These are phyloP conservation scores for Erigeron philadelphicus DNA, from an alignment of 140 eudicot genomes.

Conservation along the genomic window DNA sequence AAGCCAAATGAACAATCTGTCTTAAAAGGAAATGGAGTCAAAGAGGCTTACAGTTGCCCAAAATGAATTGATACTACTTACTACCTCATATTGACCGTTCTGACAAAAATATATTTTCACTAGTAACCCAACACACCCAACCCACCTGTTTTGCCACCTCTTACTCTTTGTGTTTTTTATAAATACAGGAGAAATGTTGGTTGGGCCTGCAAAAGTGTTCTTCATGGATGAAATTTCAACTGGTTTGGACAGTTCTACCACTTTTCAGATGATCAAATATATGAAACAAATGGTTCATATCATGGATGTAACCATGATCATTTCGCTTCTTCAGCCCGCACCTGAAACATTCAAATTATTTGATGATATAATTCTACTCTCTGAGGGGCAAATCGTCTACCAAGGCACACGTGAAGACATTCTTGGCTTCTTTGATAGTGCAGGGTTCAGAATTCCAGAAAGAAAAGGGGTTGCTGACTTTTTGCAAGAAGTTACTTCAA, in stretches of 20 bases:
- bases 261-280: constrained; percentile 58
- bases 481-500: constrained; percentile 74
- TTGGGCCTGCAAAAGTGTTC: constrained; percentile 73
- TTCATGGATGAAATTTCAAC: constrained; percentile 87
- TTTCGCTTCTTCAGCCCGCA: constrained; percentile 82
- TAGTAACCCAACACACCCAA: background rate
- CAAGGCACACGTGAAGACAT: constrained; percentile 66
- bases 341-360: constrained; percentile 76
- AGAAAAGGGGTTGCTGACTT: constrained; percentile 81
- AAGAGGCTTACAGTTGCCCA: background rate
- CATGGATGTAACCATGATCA: constrained; percentile 72
- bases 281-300: constrained; percentile 74
- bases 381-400: constrained; percentile 63
- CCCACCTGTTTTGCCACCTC: background rate
- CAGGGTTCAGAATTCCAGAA: constrained; percentile 74
- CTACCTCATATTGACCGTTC: background rate
- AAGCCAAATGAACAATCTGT: background rate
- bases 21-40: background rate
- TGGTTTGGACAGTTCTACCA: constrained; percentile 78
- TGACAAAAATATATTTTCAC: background rate
- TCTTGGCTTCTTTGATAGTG: constrained; percentile 53
- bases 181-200: constrained; percentile 80
- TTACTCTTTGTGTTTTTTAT: background rate
- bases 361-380: constrained; percentile 63
- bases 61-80: background rate